These are phyloP conservation scores for Thielaviopsis musarum DNA, from an alignment of 2,329 filamentous ascomycete species.

Conservation along the genomic window DNA sequence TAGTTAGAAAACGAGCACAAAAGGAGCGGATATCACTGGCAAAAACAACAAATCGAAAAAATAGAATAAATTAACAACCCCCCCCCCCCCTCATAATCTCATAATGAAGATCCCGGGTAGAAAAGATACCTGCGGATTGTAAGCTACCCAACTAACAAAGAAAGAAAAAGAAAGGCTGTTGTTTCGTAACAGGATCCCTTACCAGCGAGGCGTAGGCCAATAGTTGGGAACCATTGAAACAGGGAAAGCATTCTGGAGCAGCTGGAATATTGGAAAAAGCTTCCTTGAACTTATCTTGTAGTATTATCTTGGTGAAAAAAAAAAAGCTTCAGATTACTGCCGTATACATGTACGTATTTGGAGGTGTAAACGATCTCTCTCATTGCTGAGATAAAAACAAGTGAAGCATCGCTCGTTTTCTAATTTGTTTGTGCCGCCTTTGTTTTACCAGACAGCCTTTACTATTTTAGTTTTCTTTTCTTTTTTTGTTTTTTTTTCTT, in stretches of 20 bases:
- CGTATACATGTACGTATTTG: too few relatives aligned
- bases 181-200: background rate
- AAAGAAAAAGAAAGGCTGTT: background rate
- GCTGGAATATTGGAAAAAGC: background rate
- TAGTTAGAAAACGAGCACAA: background rate
- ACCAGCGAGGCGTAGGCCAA: background rate
- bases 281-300: background rate
- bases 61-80: background rate
- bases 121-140: background rate
- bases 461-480: too few relatives aligned
- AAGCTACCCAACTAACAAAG: background rate
- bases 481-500: too few relatives aligned
- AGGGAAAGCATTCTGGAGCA: background rate
- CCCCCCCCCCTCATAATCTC: background rate
- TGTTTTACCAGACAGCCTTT: background rate
- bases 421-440: background rate
- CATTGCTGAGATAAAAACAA: too few relatives aligned
- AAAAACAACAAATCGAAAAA: background rate
- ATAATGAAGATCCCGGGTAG: background rate
- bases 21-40: background rate
- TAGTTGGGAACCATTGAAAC: background rate
- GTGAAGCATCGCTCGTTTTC: background rate
- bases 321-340: too few relatives aligned
- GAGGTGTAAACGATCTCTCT: too few relatives aligned
- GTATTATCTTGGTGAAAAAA: background rate